These are phyloP conservation scores for Peronosclerospora sorghi DNA, from an alignment of 352 stramenopile species.

Conservation along the genomic window DNA sequence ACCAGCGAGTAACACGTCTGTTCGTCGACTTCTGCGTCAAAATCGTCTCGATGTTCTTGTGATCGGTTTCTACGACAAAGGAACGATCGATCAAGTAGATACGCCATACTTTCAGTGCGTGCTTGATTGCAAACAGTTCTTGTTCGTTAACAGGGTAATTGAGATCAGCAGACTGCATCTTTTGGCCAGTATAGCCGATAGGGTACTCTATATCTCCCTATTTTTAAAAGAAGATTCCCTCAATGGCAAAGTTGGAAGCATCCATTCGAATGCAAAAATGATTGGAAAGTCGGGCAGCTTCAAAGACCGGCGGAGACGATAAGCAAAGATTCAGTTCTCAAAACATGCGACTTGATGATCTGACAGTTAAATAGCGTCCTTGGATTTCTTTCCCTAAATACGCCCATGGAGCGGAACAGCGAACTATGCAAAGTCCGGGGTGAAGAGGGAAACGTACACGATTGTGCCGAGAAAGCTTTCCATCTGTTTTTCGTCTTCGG, in stretches of 20 bases:
- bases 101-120: not conserved
- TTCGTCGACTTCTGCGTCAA: not conserved
- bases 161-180: slow-evolving; percentile 1
- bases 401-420: not conserved
- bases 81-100: not conserved
- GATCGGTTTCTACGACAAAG: not conserved
- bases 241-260: not conserved
- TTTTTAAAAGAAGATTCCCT: not conserved
- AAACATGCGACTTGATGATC: not conserved
- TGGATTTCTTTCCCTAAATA: not conserved
- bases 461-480: slow-evolving; percentile 1
- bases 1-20: too few species aligned
- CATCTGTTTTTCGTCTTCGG: not conserved
- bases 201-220: slow-evolving; percentile 3
- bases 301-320: not conserved
- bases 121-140: not conserved
- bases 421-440: slow-evolving; percentile 1
- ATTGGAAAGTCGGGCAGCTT: not conserved
- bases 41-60: not conserved
- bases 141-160: not conserved
- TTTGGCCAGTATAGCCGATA: slow-evolving; percentile 2
- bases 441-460: not conserved
- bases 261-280: slow-evolving; percentile 2
- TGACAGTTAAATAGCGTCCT: not conserved
- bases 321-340: not conserved